A percentile compares a stretch with the other conserved stretches of the same genome.
Evolutionary conservation across 768 basidiomycete species (phyloP).

Genomic region (Agaricus bisporus): DNA sequence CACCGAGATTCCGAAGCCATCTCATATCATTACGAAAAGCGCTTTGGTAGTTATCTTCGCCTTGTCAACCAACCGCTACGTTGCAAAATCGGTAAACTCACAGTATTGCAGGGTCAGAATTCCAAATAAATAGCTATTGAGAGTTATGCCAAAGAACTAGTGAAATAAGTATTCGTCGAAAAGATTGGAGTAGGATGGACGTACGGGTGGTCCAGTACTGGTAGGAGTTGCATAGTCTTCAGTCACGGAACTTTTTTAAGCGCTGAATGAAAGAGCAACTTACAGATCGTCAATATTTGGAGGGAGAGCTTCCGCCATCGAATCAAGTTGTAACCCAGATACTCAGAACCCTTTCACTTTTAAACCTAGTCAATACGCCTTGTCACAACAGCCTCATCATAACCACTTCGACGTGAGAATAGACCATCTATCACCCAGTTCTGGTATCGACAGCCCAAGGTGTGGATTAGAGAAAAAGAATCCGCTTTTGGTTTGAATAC

Average conservation of each 20-base stretch:
- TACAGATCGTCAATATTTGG: constrained; percentile 5
- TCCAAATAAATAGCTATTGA: constrained; percentile 9
- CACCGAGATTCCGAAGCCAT: constrained; percentile 6
- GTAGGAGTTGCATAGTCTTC: not conserved
- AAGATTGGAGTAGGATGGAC: not conserved
- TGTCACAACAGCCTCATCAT: not conserved
- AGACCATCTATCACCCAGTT: too few relatives aligned
- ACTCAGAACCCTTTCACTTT: not conserved
- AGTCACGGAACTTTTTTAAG: not conserved
- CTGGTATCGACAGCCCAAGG: too few relatives aligned
- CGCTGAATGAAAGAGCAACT: not conserved
- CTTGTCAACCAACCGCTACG: not conserved
- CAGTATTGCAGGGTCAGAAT: constrained; percentile 9
- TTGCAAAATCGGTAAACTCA: not conserved
- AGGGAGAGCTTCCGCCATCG: constrained; percentile 2
- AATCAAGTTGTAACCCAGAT: not conserved
- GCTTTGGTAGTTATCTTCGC: not conserved
- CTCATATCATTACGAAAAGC: constrained; percentile 3
- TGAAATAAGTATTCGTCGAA: not conserved
- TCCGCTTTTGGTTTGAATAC: not conserved
- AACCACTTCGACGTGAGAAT: not conserved
- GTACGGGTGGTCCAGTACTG: constrained; percentile 5
- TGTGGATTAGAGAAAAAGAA: not conserved
- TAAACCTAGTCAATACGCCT: not conserved
- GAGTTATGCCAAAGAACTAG: constrained; percentile 6